These are phyloP conservation scores for Ustulina deusta DNA, from an alignment of 2,329 filamentous ascomycete genomes.

Conservation along the genomic window DNA sequence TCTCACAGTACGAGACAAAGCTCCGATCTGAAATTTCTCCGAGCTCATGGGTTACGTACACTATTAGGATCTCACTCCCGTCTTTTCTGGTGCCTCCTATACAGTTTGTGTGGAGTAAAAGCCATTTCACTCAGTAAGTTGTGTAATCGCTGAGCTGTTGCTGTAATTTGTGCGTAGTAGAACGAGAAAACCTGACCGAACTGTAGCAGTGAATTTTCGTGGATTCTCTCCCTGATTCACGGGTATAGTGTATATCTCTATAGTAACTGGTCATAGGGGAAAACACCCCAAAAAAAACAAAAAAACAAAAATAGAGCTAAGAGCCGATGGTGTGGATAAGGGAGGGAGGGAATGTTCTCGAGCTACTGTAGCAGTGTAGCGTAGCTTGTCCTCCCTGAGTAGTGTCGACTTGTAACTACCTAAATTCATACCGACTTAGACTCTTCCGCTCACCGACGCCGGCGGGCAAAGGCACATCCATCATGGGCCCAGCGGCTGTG, in stretches of 20 bases:
- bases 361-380: constrained; percentile 1
- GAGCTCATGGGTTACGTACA: constrained; percentile 26
- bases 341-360: constrained; percentile 29
- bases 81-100: neutral
- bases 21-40: constrained; percentile 34
- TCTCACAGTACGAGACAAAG: constrained; percentile 10
- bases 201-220: constrained; percentile 1
- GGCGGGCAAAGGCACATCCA: constrained; percentile 17
- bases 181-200: neutral
- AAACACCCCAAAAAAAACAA: neutral
- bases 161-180: neutral
- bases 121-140: constrained; percentile 3
- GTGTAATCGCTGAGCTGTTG: neutral
- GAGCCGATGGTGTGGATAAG: constrained; percentile 10
- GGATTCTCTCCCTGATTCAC: neutral
- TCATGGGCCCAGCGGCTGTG: neutral
- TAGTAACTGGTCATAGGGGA: neutral
- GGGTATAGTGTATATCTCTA: constrained; percentile 4
- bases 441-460: constrained; percentile 30
- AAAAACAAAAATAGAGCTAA: constrained; percentile 9
- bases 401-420: neutral
- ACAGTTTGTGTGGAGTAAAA: neutral
- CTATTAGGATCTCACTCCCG: neutral
- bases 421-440: neutral
- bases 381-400: no score